Base-by-base conservation (phyloP, 1,284 basidiomycete species). In the Vanrija humicola region DNA sequence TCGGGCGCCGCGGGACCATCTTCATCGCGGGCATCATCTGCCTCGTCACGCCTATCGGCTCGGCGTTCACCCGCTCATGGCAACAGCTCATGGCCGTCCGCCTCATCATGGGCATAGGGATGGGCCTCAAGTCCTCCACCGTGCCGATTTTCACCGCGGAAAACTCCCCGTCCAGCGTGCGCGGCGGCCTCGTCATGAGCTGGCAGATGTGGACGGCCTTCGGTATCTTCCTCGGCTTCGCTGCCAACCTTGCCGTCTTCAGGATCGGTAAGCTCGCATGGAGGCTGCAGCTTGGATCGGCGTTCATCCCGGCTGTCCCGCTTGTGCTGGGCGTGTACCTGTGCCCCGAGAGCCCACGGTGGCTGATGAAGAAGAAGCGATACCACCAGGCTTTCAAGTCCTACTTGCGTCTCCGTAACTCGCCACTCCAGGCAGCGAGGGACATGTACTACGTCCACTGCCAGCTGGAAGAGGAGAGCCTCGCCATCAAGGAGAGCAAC, bases 401-500 rank as follows among this genome's bases (percentile, higher is more conserved):
- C 2, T 78, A 90, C 15, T 73, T 76, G 26, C 80, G 83, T 10
- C 81, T 92, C 0, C 84, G 90, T 18, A 80, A 83, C 73, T 81
- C 81, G 54, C 78, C 77, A 6, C 70, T 93, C n/a, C 86, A 89
- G 65, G 90, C 90, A 5, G 87, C 88, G 6, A 80, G 87, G 21
- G 87, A 88, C 66, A 70, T 88, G 44, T 78, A 82, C 39, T 70
- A 67, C 55, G 59, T 55, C 28, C 56, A 64, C 52, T 14, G 80
- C 81, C 82, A 52, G 81, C 79, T 64, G 19, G 61, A 63, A 29
- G 66, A 64, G 50, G 68, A 70, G 56, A 43, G 69, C 81, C 18
- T 53, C 46, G 52, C 48, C 25, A 39, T 43, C 78, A 84, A 77
- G 79, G 88, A 46, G 16, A 56, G 50, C 16, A 63, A 60, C 42